Conservation (phyloP, 768 basidiomycete species). For the Lentinus brumalis region DNA sequence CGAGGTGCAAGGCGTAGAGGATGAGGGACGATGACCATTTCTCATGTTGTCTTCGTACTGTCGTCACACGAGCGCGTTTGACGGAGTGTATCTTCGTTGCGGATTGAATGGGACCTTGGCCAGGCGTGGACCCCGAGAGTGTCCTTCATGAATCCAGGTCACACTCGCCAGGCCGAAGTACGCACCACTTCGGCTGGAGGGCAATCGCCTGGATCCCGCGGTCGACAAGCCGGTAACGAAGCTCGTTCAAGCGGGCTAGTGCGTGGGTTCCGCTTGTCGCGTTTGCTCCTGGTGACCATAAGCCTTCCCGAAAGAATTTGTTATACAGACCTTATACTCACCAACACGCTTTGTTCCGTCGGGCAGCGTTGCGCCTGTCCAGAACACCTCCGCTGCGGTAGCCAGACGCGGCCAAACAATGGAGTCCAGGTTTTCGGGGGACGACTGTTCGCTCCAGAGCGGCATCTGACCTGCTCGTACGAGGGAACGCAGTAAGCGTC, state of each 20-base stretch:
- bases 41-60: too few species aligned
- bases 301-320: too few species aligned
- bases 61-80: too few species aligned
- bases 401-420: slow-evolving; percentile 76
- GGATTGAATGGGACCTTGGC: too few species aligned
- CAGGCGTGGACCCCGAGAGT: too few species aligned
- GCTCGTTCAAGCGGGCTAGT: slow-evolving; percentile 64
- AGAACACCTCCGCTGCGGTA: slow-evolving; percentile 73
- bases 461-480: slow-evolving; percentile 47
- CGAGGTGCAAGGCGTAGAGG: background rate
- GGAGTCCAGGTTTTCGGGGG: slow-evolving; percentile 63
- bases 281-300: slow-evolving; percentile 8
- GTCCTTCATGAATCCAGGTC: slow-evolving; percentile 39
- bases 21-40: too few species aligned
- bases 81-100: too few species aligned
- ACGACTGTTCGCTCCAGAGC: slow-evolving; percentile 75
- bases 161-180: slow-evolving; percentile 58
- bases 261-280: slow-evolving; percentile 39
- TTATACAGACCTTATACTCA: slow-evolving; percentile 18
- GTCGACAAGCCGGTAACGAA: slow-evolving; percentile 59
- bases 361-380: slow-evolving; percentile 54
- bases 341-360: slow-evolving; percentile 32
- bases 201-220: slow-evolving; percentile 62
- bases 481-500: background rate
- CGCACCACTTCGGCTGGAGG: slow-evolving; percentile 75